Evolutionary conservation across 192 early-diverging fungal genomes (phyloP), one percentile per base, ranked within the genome.

Genomic region (Coemansia reversa): DNA sequence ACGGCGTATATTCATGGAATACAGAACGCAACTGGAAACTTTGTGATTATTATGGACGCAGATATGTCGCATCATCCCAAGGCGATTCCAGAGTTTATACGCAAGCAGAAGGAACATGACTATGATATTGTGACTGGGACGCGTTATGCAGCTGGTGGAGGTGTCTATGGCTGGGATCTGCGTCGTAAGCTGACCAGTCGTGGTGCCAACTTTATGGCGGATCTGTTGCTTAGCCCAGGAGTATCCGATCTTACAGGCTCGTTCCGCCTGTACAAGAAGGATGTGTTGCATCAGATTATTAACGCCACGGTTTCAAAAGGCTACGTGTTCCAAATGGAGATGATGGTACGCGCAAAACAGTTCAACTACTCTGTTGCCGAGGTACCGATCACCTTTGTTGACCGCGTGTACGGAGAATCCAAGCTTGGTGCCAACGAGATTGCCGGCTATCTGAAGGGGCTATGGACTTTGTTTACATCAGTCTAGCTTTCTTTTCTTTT

Each of bases 311-410:
- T 95, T 33, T 94, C 95, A 54, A 97, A 97, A 78, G 96, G 96
- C 12, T 98, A 98, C 67, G 94, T 97, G 23, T 98, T 98, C 84
- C 96, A 98, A 79, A 97, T 97, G 95, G 96, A 98, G 73, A 97
- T 98, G 93, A 98, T 98, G 89, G 92, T 98, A 11, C 90, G 95
- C 24, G 96, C 96, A 52, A 85, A 94, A 65, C 93, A 97, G 76
- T 87, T 96, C 66, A 84, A 89, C 63, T 96, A 77, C 62, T 76
- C 86, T 5, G 91, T 98, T 58, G 94, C 91, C 22, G 95, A 98
- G 74, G 87, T 92, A 3, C 94, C 94, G 6, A 98, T 98, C 77
- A 97, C 96, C 7, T 98, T 98, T 85, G 96, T 98, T 11, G 96
- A 98, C 75, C 91, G 96, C 53, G 94, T 98, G 55, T 98, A 91